Evolutionary conservation across 106 monocot species (phyloP).

Genomic region (Dioscorea alata): DNA sequence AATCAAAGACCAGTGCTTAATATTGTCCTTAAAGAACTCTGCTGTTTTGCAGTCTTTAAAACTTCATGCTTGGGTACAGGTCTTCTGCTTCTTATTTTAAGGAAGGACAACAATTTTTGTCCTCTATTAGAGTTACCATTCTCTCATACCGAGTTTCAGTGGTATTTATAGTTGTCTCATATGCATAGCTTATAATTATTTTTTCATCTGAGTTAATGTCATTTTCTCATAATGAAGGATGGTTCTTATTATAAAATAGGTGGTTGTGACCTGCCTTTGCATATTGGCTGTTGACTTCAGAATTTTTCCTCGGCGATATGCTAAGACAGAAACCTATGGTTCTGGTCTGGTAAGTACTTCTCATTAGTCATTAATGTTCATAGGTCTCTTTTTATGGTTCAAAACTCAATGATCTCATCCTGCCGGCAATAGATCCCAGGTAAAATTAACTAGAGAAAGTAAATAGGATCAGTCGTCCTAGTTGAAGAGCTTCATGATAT

Average conservation of each 20-base stretch:
- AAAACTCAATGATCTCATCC: too few species aligned
- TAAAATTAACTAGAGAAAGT: too few species aligned
- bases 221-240: neutral
- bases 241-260: conserved; percentile 28
- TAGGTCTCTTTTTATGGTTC: too few species aligned
- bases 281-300: conserved; percentile 96
- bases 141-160: conserved; percentile 82
- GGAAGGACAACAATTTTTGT: conserved; percentile 12
- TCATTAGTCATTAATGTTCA: too few species aligned
- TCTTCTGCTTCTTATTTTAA: conserved; percentile 16
- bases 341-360: conserved; percentile 59
- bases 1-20: too few species aligned
- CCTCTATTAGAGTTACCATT: conserved; percentile 40
- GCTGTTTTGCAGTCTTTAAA: conserved; percentile 1
- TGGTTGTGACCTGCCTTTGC: conserved; percentile 81
- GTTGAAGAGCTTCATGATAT: neutral
- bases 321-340: conserved; percentile 96
- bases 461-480: too few species aligned
- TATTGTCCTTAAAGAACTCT: too few species aligned
- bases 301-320: conserved; percentile 91
- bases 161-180: conserved; percentile 26
- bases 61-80: conserved; percentile 14
- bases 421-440: too few species aligned
- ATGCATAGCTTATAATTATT: neutral
- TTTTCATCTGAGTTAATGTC: too few species aligned